Evolutionary conservation across 2,329 filamentous ascomycete genomes (phyloP).

Genomic region (Neophaeococcomyces mojaviensis): DNA sequence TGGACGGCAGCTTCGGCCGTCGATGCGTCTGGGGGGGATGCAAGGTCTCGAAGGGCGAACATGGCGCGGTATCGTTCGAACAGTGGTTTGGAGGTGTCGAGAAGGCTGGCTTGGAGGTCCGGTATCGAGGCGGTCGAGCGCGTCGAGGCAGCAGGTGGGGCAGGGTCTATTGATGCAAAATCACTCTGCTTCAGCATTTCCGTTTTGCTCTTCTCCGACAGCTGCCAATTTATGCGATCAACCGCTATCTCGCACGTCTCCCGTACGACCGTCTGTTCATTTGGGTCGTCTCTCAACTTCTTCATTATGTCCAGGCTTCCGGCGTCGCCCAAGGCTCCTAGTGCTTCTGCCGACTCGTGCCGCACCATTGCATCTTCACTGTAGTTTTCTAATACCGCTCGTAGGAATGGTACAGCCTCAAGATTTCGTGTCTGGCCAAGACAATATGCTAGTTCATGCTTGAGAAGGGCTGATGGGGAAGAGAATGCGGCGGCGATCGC

Average conservation of each 20-base stretch:
- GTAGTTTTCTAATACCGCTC: slow-evolving; percentile 65
- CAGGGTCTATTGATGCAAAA: slow-evolving; percentile 92
- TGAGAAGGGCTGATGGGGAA: slow-evolving; percentile 81
- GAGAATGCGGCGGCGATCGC: slow-evolving; percentile 83
- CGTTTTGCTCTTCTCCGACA: slow-evolving; percentile 59
- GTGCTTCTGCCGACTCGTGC: slow-evolving; percentile 91
- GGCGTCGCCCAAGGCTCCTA: slow-evolving; percentile 74
- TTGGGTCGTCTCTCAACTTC: slow-evolving; percentile 63
- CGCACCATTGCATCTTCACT: slow-evolving; percentile 91
- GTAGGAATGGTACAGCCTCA: slow-evolving; percentile 65
- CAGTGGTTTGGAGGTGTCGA: slow-evolving; percentile 70
- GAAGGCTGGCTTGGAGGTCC: slow-evolving; percentile 65
- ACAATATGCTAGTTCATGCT: slow-evolving; percentile 96
- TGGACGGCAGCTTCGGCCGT: slow-evolving; percentile 82
- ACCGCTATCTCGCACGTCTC: slow-evolving; percentile 98
- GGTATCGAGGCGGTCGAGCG: slow-evolving; percentile 56
- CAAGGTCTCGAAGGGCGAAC: slow-evolving; percentile 92
- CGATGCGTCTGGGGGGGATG: slow-evolving; percentile 82
- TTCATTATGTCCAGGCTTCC: slow-evolving; percentile 67
- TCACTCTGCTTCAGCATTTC: slow-evolving; percentile 82
- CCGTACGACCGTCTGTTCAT: slow-evolving; percentile 71
- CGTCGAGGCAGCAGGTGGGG: slow-evolving; percentile 74
- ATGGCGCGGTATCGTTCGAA: slow-evolving; percentile 95
- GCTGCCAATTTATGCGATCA: slow-evolving; percentile 88
- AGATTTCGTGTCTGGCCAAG: slow-evolving; percentile 80